Evolutionary conservation across 2,329 filamentous ascomycete genomes (phyloP).

Genomic region (Gliomastix tumulicola): DNA sequence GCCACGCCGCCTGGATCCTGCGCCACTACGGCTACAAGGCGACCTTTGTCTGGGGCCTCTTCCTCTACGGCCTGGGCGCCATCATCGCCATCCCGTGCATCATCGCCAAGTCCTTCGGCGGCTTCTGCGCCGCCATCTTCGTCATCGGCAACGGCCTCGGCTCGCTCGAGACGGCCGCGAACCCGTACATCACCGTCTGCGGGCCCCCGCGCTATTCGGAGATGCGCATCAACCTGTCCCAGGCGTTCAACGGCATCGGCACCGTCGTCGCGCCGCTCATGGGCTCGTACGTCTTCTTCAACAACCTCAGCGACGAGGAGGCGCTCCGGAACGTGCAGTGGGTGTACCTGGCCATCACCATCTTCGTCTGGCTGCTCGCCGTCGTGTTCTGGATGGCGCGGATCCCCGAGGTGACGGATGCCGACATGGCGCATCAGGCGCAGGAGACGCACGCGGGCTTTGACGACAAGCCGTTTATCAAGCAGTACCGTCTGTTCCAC

Average conservation of each 20-base stretch:
- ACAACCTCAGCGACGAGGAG: constrained; percentile 46
- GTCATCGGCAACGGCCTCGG: constrained; percentile 68
- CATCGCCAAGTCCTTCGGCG: constrained; percentile 59
- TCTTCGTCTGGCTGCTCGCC: constrained; percentile 63
- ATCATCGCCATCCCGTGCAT: constrained; percentile 49
- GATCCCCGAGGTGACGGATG: constrained; percentile 63
- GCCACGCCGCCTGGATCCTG: constrained; percentile 56
- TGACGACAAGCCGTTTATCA: constrained; percentile 55
- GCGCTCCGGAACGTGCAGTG: constrained; percentile 65
- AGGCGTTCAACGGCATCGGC: constrained; percentile 71
- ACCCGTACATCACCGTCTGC: constrained; percentile 61
- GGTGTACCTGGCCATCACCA: constrained; percentile 67
- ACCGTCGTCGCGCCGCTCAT: constrained; percentile 57
- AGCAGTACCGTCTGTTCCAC: constrained; percentile 71
- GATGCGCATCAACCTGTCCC: constrained; percentile 67
- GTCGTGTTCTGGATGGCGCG: constrained; percentile 58
- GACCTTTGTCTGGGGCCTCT: constrained; percentile 63
- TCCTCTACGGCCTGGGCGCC: constrained; percentile 58
- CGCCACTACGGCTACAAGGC: constrained; percentile 59
- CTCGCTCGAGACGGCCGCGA: constrained; percentile 70
- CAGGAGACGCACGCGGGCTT: constrained; percentile 43
- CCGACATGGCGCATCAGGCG: constrained; percentile 56
- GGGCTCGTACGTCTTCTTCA: constrained; percentile 69
- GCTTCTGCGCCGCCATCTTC: constrained; percentile 68
- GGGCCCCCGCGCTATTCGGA: constrained; percentile 64